phyloP scores from a whole-genome alignment of 164 flowering plant species.

The Taxillus chinensis region DNA sequence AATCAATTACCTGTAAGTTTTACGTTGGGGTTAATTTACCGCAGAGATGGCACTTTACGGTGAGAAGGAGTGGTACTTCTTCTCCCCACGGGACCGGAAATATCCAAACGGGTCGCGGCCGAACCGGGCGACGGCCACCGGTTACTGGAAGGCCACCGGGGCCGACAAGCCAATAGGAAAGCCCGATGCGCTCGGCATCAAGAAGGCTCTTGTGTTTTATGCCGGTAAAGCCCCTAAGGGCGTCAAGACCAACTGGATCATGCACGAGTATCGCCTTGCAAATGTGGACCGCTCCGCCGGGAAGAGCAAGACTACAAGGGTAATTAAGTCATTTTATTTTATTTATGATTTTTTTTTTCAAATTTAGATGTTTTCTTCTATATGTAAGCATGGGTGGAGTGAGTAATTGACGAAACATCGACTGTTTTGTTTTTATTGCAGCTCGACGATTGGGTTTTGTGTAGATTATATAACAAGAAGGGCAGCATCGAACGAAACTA shows the following conservation, averaged over 20 bases:
- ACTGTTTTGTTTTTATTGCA: conserved; percentile 14
- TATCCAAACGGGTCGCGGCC: conserved; percentile 68
- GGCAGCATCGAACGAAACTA: conserved; percentile 38
- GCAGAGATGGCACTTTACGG: conserved; percentile 48
- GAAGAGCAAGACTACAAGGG: conserved; percentile 41
- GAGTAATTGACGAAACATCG: too few species aligned
- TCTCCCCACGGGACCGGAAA: conserved; percentile 56
- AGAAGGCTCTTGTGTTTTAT: conserved; percentile 61
- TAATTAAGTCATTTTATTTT: conserved; percentile 9
- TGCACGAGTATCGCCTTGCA: conserved; percentile 68
- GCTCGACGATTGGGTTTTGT: conserved; percentile 91
- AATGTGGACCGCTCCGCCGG: conserved; percentile 48
- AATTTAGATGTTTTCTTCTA: not conserved
- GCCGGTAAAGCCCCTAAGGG: conserved; percentile 58
- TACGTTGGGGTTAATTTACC: too few species aligned
- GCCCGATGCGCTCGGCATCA: conserved; percentile 52
- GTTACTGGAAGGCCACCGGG: conserved; percentile 70
- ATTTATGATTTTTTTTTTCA: not conserved
- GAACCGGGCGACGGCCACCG: conserved; percentile 53
- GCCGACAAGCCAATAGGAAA: conserved; percentile 57
- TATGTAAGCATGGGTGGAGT: too few species aligned
- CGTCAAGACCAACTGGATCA: conserved; percentile 62
- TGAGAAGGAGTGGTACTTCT: conserved; percentile 69
- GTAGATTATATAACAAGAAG: conserved; percentile 80
- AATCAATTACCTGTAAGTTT: too few species aligned